Evolutionary conservation across 2,329 filamentous ascomycete species (phyloP).

Genomic region (Alternaria sp.): DNA sequence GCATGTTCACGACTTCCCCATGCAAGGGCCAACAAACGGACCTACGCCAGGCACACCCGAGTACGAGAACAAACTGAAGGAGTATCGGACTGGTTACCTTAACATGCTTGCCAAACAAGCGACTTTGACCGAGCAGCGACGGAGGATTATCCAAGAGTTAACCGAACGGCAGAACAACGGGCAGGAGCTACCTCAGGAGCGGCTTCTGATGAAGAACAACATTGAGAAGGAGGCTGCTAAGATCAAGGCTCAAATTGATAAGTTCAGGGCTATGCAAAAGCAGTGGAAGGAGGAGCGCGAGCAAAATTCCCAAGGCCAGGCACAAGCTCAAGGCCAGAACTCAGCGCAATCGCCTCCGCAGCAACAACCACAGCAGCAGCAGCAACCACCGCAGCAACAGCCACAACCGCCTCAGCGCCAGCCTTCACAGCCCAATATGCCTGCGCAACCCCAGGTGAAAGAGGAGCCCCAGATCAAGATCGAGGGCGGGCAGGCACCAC

Average conservation of each 20-base stretch:
- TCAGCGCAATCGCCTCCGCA: constrained; percentile 33
- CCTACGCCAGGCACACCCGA: constrained; percentile 46
- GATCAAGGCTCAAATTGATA: constrained; percentile 45
- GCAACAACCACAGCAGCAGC: constrained; percentile 27
- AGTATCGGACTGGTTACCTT: constrained; percentile 46
- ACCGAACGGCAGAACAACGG: constrained; percentile 42
- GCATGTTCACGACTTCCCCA: constrained; percentile 49
- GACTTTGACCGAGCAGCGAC: constrained; percentile 34
- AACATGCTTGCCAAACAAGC: constrained; percentile 47
- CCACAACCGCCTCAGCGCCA: constrained; percentile 42
- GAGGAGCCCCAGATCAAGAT: constrained; percentile 49
- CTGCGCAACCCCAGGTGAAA: constrained; percentile 37
- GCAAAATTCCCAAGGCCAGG: constrained; percentile 46
- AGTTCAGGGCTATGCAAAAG: constrained; percentile 47
- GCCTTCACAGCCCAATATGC: constrained; percentile 38
- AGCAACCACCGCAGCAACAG: constrained; percentile 31
- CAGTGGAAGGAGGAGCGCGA: constrained; percentile 45
- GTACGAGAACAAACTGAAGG: constrained; percentile 47
- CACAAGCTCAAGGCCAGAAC: constrained; percentile 28
- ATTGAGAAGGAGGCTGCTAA: constrained; percentile 41
- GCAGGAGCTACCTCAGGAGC: constrained; percentile 45
- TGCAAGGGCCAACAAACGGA: constrained; percentile 39
- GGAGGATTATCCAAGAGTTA: constrained; percentile 38
- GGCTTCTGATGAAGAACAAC: constrained; percentile 36
- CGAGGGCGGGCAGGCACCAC: constrained; percentile 41